These are phyloP conservation scores for Diaporthe sp. DNA, from an alignment of 2,329 filamentous ascomycete genomes.

Conservation along the genomic window DNA sequence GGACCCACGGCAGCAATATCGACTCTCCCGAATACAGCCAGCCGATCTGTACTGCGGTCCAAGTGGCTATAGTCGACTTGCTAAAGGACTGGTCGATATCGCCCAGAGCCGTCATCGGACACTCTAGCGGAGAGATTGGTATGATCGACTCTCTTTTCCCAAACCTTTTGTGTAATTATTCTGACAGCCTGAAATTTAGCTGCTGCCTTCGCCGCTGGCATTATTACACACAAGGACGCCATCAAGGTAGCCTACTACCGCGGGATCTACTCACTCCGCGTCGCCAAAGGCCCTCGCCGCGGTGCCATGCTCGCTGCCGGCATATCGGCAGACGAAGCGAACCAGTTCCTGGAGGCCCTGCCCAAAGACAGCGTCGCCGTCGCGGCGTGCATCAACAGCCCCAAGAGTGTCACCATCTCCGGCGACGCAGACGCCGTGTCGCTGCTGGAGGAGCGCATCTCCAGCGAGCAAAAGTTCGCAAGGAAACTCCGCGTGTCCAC, in stretches of 20 bases:
- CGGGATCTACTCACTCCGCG: neutral
- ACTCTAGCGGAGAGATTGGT: conserved; percentile 32
- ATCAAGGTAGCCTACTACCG: conserved; percentile 12
- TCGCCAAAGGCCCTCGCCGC: neutral
- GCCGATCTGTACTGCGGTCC: conserved; percentile 1
- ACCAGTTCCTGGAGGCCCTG: neutral
- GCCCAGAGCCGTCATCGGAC: conserved; percentile 7
- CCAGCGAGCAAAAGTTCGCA: conserved; percentile 42
- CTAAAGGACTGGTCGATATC: neutral
- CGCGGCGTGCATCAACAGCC: conserved; percentile 44
- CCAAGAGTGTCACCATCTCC: conserved; percentile 44
- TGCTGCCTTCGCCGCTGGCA: conserved; percentile 19
- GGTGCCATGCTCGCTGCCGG: conserved; percentile 31
- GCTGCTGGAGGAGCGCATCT: conserved; percentile 36
- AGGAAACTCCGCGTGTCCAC: conserved; percentile 43
- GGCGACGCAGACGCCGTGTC: conserved; percentile 43
- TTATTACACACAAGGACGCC: conserved; percentile 9
- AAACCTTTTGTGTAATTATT: neutral
- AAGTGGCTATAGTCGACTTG: conserved; percentile 8
- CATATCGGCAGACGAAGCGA: neutral
- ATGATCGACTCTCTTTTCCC: too few species aligned
- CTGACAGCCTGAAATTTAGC: neutral
- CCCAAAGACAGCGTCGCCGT: neutral
- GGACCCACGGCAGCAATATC: neutral
- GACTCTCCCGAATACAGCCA: conserved; percentile 45